Evolutionary conservation across 345 rosid species (phyloP).

Genomic region (Populus nigra): DNA sequence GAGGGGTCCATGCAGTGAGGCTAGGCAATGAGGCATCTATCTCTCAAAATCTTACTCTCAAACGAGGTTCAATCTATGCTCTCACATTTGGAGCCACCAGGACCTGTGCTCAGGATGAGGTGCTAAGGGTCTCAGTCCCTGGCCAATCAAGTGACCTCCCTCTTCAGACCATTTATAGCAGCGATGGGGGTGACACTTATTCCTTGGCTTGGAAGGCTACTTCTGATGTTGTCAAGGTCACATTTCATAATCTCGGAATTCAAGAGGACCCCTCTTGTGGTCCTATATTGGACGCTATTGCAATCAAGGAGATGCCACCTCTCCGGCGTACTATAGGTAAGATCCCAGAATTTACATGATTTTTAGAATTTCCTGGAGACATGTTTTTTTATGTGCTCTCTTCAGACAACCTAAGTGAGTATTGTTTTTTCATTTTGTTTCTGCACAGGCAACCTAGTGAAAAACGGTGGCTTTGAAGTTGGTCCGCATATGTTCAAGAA

Average conservation of each 20-base stretch:
- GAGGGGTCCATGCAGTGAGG: constrained; percentile 73
- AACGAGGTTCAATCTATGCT: constrained; percentile 48
- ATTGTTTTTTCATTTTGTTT: not conserved
- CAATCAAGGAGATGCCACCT: constrained; percentile 69
- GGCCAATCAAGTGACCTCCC: constrained; percentile 57
- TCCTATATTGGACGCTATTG: constrained; percentile 73
- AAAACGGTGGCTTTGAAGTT: constrained; percentile 72
- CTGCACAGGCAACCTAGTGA: constrained; percentile 55
- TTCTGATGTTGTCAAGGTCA: constrained; percentile 47
- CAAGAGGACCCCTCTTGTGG: constrained; percentile 88
- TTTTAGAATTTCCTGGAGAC: not conserved
- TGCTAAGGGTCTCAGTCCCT: constrained; percentile 45
- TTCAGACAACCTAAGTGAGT: not conserved
- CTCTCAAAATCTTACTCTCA: constrained; percentile 52
- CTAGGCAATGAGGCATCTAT: constrained; percentile 79
- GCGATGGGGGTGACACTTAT: constrained; percentile 79
- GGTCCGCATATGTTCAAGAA: constrained; percentile 81
- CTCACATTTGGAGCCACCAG: constrained; percentile 76
- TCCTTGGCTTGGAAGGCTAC: constrained; percentile 66
- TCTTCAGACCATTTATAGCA: constrained; percentile 66
- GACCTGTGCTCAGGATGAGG: constrained; percentile 83
- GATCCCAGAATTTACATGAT: not conserved
- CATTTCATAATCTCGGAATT: constrained; percentile 74
- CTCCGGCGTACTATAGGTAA: constrained; percentile 41
- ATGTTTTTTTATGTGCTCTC: not conserved